These are phyloP conservation scores for Solanum chilense DNA, from an alignment of 257 asterid genomes.

Conservation along the genomic window DNA sequence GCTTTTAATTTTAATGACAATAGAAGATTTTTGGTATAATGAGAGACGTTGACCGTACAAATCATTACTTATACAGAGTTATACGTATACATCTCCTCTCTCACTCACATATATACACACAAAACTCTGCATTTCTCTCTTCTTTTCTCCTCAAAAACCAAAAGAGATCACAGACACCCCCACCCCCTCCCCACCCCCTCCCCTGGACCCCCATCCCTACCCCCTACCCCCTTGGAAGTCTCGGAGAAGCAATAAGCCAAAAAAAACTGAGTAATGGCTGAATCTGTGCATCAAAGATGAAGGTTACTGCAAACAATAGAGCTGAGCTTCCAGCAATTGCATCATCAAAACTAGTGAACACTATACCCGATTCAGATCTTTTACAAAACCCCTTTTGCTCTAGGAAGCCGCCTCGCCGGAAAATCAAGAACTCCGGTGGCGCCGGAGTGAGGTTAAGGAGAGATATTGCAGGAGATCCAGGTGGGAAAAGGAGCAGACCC, in stretches of 20 bases:
- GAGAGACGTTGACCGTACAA: conserved; percentile 36
- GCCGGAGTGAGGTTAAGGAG: conserved; percentile 30
- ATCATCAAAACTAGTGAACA: neutral
- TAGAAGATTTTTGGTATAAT: conserved; percentile 5
- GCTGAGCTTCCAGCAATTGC: conserved; percentile 5
- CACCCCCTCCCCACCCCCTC: neutral
- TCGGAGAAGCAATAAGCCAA: neutral
- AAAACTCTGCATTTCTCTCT: neutral
- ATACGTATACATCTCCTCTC: neutral
- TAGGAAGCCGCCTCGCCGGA: conserved; percentile 37
- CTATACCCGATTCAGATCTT: conserved; percentile 30
- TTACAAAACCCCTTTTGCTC: conserved; percentile 7
- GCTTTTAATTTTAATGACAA: neutral
- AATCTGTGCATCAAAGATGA: conserved; percentile 27
- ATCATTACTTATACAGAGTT: neutral
- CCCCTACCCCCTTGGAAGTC: neutral
- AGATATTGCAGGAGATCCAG: conserved; percentile 1
- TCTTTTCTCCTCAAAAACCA: neutral
- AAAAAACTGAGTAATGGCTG: conserved; percentile 21
- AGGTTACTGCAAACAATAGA: conserved; percentile 20
- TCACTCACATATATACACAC: neutral
- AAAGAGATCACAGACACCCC: conserved; percentile 1
- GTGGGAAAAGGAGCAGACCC: conserved; percentile 34
- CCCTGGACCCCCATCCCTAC: neutral
- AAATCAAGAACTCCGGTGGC: conserved; percentile 21